These are phyloP conservation scores for Gossypium rotundifolium DNA, from an alignment of 345 rosid genomes.

Conservation along the genomic window DNA sequence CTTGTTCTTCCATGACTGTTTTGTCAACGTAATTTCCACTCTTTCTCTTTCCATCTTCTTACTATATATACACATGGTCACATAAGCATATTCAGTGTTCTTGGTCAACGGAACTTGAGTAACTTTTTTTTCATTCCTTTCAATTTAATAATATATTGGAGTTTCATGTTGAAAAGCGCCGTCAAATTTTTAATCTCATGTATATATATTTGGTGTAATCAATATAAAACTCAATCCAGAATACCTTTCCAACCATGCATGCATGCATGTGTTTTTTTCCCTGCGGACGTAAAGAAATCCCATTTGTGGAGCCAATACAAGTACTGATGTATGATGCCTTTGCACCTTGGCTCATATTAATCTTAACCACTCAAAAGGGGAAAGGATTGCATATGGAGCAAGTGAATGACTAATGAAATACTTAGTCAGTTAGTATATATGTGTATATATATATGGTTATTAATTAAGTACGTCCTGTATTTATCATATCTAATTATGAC, in stretches of 20 bases:
- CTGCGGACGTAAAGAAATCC: not conserved
- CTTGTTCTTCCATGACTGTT: conserved; percentile 64
- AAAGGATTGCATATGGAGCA: no score
- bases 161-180: not conserved
- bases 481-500: not conserved
- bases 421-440: no score
- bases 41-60: not conserved
- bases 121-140: not conserved
- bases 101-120: not conserved
- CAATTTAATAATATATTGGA: not conserved
- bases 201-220: not conserved
- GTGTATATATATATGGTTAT: no score
- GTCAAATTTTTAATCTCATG: no score
- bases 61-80: no score
- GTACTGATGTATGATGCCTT: not conserved
- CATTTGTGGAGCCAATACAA: not conserved
- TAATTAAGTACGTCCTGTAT: no score
- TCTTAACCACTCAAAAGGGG: no score
- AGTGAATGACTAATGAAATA: no score
- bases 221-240: no score
- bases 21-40: conserved; percentile 36
- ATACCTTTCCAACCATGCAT: no score
- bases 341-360: not conserved
- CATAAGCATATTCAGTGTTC: not conserved
- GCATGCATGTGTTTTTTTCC: not conserved